Base-by-base conservation (phyloP, 2,329 filamentous ascomycete species). In the Trichophyton rubrum region DNA sequence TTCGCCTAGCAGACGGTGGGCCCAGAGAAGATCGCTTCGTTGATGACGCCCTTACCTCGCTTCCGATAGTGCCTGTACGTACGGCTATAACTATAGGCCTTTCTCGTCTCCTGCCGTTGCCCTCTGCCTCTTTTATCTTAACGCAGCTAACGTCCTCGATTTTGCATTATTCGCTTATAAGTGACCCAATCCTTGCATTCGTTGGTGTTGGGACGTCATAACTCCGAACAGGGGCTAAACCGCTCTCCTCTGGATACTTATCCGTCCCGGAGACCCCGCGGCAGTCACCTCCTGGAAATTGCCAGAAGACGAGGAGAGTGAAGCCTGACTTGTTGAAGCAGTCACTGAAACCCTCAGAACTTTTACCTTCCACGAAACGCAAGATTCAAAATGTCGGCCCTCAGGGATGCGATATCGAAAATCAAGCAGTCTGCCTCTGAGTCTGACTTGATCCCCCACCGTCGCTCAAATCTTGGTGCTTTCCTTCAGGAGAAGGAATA, bases 401-500 rank as follows among this genome's bases (percentile, higher is more conserved):
- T 76, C 61, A 74, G 74, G 67, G 72, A 73, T 45, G 74, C 73
- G 41, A 65, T 78, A 9, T 73, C 74, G 30, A 77, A 75, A 66
- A 71, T 76, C 53, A 72, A 69, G 43, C 67, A 66, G n/a, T 67
- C 64, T 8, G 53, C 53, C n/a, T 65, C 66, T n/a, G 64, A 65
- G n/a, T 67, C 68, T 27, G 62, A 64, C 4, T 61, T 64, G 9
- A 69, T 72, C 9, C 71, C 72, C 30, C 72, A 71, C 43, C 74
- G 51, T n/a, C 51, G 75, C 62, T 72, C 71, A 56, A 76, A 74
- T 51, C 65, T 78, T 35, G 69, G 72, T 41, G 68, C 66, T 47
- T 74, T 78, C 62, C 66, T 78, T 17, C 73, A 72, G 56, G 71
- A 75, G 9, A 69, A 70, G 38, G 74, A 74, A 61, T 74, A 74